Evolutionary conservation across 2,329 filamentous ascomycete genomes (phyloP).

Genomic region (Neonectria sp.): DNA sequence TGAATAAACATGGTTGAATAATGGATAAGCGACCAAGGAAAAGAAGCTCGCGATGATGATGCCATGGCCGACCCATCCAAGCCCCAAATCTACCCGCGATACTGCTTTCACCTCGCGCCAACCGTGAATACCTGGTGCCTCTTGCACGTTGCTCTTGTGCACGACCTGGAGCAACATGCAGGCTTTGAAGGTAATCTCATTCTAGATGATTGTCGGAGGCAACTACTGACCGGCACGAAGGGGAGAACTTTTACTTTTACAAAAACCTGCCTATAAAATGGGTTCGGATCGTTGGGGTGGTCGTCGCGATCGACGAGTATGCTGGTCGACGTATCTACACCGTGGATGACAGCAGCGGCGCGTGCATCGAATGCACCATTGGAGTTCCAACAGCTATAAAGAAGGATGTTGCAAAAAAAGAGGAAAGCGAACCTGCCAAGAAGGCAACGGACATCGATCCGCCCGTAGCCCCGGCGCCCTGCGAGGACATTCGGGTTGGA

Average conservation of each 20-base stretch:
- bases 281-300: conserved; percentile 78
- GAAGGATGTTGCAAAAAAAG: conserved; percentile 7
- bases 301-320: conserved; percentile 74
- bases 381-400: conserved; percentile 24
- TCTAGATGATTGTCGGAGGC: background rate
- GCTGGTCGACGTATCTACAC: conserved; percentile 65
- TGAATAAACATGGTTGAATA: conserved; percentile 24
- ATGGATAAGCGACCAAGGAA: conserved; percentile 25
- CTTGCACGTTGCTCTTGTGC: conserved; percentile 66
- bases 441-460: conserved; percentile 23
- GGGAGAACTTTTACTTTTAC: conserved; percentile 75
- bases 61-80: conserved; percentile 64
- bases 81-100: conserved; percentile 69
- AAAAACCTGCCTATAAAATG: conserved; percentile 84
- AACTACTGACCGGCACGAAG: conserved; percentile 44
- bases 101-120: conserved; percentile 75
- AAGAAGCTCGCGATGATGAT: conserved; percentile 51
- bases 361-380: conserved; percentile 65
- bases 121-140: conserved; percentile 74
- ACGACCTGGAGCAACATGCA: conserved; percentile 60
- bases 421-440: conserved; percentile 14
- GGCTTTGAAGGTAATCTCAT: conserved; percentile 67
- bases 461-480: conserved; percentile 23
- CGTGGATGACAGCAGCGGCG: conserved; percentile 77
- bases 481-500: conserved; percentile 64